Conservation (phyloP, 129 eudicot genomes). For the Erigeron canadensis region DNA sequence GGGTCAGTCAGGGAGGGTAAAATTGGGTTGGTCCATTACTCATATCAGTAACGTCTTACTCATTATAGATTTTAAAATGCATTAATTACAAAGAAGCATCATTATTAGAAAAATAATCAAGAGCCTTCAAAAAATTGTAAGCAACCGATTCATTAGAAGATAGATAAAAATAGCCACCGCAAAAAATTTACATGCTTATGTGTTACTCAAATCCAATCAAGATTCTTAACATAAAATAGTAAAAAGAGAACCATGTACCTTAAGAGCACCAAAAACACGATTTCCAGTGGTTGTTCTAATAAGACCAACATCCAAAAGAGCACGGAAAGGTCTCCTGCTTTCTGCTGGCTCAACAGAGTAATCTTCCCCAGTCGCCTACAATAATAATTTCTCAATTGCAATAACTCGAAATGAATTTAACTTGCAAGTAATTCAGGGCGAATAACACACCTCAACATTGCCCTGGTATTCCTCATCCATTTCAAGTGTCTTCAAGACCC, state of each 20-base stretch:
- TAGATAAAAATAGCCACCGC: no score
- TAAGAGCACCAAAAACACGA: constrained; percentile 64
- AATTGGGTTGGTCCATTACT: no score
- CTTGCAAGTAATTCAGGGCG: background rate
- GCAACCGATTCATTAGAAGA: no score
- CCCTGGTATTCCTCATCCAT: constrained; percentile 64
- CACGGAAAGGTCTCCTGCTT: constrained; percentile 64
- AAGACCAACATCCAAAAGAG: constrained; percentile 65
- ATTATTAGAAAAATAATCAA: no score
- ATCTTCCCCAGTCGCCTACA: constrained; percentile 56
- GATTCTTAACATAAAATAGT: background rate
- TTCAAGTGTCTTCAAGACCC: constrained; percentile 52
- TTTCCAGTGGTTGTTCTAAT: constrained; percentile 58
- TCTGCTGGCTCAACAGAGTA: constrained; percentile 57
- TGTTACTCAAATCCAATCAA: no score
- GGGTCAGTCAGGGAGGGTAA: background rate
- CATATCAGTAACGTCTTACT: no score
- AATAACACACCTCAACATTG: constrained; percentile 47
- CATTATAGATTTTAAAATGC: no score
- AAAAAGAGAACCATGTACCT: constrained; percentile 32
- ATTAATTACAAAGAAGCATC: no score
- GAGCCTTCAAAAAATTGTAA: no score
- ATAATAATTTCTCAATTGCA: background rate
- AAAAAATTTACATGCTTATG: no score
- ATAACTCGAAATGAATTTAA: background rate